phyloP scores from a whole-genome alignment of 2,329 filamentous ascomycete species.

The Pseudofabraea citricarpa region DNA sequence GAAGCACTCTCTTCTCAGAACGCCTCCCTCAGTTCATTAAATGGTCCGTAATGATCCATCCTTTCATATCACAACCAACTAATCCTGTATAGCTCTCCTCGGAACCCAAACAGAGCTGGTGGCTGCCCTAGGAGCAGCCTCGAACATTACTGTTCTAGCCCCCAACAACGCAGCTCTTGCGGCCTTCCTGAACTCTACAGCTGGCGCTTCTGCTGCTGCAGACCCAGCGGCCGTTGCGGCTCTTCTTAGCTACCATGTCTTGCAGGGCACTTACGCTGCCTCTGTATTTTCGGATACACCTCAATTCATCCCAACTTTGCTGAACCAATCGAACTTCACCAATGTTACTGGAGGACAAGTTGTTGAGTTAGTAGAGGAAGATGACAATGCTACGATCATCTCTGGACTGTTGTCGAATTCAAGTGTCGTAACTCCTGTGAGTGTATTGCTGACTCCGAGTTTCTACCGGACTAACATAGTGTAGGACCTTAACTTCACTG shows the following conservation, averaged over 20 bases:
- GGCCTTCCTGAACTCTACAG: slow-evolving; percentile 23
- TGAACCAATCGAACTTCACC: slow-evolving; percentile 36
- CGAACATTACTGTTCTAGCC: slow-evolving; percentile 47
- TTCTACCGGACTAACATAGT: background rate
- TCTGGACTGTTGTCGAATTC: slow-evolving; percentile 21
- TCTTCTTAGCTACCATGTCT: slow-evolving; percentile 25
- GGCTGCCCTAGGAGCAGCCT: slow-evolving; percentile 29
- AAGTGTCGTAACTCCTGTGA: slow-evolving; percentile 19
- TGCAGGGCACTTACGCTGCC: slow-evolving; percentile 21
- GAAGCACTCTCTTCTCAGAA: slow-evolving; percentile 12
- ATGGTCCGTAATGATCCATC: slow-evolving; percentile 5
- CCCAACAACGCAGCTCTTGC: slow-evolving; percentile 26
- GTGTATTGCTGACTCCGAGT: background rate
- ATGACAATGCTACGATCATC: slow-evolving; percentile 33
- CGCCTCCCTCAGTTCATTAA: slow-evolving; percentile 10
- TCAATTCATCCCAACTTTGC: slow-evolving; percentile 35
- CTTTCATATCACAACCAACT: background rate
- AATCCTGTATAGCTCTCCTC: slow-evolving; percentile 30
- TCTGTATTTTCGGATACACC: slow-evolving; percentile 24
- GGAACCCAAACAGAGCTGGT: slow-evolving; percentile 30
- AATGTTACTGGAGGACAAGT: slow-evolving; percentile 46
- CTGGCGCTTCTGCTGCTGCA: slow-evolving; percentile 13
- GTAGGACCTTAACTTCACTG: slow-evolving; percentile 45
- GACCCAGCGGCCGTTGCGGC: slow-evolving; percentile 29
- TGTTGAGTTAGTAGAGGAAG: slow-evolving; percentile 34